Percentiles rank a stretch among this genome's conserved stretches.
Conservation (phyloP, 495 filamentous ascomycete species). For the Penicillium longicatenatum region DNA sequence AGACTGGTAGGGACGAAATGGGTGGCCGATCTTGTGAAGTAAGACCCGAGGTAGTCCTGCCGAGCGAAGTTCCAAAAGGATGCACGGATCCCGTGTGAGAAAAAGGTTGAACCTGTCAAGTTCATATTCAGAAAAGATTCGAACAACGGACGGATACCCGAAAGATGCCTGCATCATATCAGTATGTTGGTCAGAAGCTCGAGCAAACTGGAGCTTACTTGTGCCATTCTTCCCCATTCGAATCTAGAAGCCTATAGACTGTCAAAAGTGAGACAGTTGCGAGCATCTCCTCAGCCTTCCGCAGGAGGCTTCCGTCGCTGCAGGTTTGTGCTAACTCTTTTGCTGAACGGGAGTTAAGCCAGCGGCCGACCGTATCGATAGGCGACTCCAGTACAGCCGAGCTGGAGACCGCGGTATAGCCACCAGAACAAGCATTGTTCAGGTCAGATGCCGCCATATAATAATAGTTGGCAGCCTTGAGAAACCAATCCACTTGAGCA, state of each 20-base stretch:
- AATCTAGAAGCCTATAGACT: constrained; percentile 38
- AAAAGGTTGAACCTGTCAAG: constrained; percentile 7
- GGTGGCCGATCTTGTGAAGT: constrained; percentile 36
- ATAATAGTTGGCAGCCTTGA: constrained; percentile 48
- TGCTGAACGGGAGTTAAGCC: constrained; percentile 23
- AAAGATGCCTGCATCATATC: constrained; percentile 31
- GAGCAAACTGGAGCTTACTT: constrained; percentile 24
- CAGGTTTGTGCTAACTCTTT: constrained; percentile 11
- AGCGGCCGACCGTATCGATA: constrained; percentile 31
- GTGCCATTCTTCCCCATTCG: constrained; percentile 39
- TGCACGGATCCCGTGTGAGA: constrained; percentile 37
- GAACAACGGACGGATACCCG: constrained; percentile 34
- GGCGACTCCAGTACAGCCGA: constrained; percentile 42
- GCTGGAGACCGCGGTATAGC: constrained; percentile 36
- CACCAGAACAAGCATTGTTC: constrained; percentile 30
- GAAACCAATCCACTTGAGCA: constrained; percentile 41
- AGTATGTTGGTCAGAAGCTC: constrained; percentile 4
- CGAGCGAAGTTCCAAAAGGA: constrained; percentile 47
- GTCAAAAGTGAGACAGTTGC: constrained; percentile 34
- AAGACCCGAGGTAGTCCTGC: constrained; percentile 42
- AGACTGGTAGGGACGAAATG: constrained; percentile 35
- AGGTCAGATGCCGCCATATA: constrained; percentile 38
- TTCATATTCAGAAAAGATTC: constrained; percentile 27
- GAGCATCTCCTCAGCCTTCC: constrained; percentile 37
- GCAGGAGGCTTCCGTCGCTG: constrained; percentile 15